Conservation (phyloP, 2,329 filamentous ascomycete species). For the Microcyclospora pomicola region DNA sequence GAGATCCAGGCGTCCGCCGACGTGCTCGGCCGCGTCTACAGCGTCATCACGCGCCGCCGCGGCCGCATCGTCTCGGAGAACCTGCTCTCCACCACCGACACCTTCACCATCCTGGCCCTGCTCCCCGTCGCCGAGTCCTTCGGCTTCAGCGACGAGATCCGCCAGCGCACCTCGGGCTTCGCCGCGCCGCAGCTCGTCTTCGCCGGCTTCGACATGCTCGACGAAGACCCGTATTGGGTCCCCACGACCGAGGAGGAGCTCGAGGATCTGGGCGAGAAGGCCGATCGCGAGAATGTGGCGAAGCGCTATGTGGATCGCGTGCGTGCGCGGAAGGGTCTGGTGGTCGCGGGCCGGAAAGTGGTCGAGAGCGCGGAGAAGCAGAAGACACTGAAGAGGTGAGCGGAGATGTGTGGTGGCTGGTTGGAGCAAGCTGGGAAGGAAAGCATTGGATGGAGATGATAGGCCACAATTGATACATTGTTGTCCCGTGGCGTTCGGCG, state of each 20-base stretch:
- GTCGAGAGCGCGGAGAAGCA: conserved; percentile 89
- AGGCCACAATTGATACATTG: no score
- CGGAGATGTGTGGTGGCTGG: no score
- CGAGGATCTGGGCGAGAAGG: conserved; percentile 87
- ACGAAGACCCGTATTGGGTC: conserved; percentile 96
- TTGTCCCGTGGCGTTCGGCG: no score
- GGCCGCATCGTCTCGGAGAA: conserved; percentile 80
- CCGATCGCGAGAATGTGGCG: conserved; percentile 88
- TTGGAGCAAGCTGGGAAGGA: no score
- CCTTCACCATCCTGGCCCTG: conserved; percentile 82
- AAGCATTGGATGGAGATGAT: no score
- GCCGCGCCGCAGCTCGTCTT: conserved; percentile 91
- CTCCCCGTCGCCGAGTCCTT: conserved; percentile 91
- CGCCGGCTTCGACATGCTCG: conserved; percentile 78
- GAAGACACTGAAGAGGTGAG: conserved; percentile 51
- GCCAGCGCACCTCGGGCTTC: conserved; percentile 80
- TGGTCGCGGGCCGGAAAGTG: conserved; percentile 52
- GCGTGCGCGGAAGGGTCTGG: conserved; percentile 69
- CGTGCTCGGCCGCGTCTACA: conserved; percentile 88
- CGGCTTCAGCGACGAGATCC: conserved; percentile 90
- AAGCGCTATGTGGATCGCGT: conserved; percentile 93
- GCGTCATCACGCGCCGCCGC: conserved; percentile 86
- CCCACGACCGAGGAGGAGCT: conserved; percentile 92
- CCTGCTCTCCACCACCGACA: conserved; percentile 89
- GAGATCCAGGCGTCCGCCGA: conserved; percentile 94